A percentile compares a stretch with the other conserved stretches of the same genome.
Evolutionary conservation across 192 early-diverging fungal species (phyloP).

Genomic region (Linnemannia schmuckeri): DNA sequence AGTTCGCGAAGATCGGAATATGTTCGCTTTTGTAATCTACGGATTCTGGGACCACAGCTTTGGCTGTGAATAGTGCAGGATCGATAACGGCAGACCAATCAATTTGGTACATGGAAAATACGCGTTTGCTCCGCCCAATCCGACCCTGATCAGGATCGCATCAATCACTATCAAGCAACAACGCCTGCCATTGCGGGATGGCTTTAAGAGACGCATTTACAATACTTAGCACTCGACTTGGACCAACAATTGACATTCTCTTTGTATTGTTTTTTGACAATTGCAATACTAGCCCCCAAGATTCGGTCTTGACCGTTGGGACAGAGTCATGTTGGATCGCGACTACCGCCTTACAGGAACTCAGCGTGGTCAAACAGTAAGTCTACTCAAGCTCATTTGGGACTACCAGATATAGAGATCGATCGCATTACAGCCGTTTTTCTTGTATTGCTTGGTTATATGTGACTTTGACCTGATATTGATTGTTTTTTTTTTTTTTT

Average conservation of each 20-base stretch:
- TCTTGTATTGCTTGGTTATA: not conserved
- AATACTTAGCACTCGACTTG: not conserved
- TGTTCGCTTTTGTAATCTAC: not conserved
- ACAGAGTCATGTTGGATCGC: slow-evolving; percentile 83
- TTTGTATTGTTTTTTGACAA: not conserved
- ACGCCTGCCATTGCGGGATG: not conserved
- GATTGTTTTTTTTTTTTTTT: not conserved
- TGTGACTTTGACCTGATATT: not conserved
- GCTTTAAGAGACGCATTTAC: not conserved
- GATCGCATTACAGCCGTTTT: not conserved
- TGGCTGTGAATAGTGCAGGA: not conserved
- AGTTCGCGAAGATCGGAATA: not conserved
- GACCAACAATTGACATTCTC: not conserved
- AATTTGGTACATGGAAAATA: not conserved
- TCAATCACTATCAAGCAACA: not conserved
- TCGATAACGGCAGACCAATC: not conserved
- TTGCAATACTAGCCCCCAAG: slow-evolving; percentile 63
- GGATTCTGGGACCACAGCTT: not conserved
- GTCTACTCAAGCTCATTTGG: not conserved
- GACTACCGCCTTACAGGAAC: slow-evolving; percentile 81
- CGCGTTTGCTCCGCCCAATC: not conserved
- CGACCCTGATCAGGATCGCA: not conserved
- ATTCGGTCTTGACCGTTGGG: slow-evolving; percentile 80
- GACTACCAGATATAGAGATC: not conserved
- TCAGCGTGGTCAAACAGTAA: slow-evolving; percentile 73